A percentile compares a stretch with the other conserved stretches of the same genome.
phyloP scores from a whole-genome alignment of 768 basidiomycete species.

The Mycena metata region DNA sequence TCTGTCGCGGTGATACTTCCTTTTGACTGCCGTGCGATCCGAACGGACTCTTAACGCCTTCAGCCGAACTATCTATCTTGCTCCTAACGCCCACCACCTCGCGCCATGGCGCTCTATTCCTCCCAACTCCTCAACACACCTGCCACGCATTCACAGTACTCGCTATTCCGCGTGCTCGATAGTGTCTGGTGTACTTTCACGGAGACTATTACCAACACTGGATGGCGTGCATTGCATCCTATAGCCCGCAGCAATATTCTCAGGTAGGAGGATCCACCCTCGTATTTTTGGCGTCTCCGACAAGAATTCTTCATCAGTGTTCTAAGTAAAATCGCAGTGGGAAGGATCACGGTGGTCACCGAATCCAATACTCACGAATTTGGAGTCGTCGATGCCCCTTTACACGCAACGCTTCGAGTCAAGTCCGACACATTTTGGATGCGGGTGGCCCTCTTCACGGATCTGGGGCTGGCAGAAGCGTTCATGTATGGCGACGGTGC shows the following conservation, averaged over 20 bases:
- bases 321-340: constrained; percentile 26
- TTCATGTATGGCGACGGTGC: constrained; percentile 38
- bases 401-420: constrained; percentile 26
- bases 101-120: constrained; percentile 26
- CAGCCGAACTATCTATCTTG: background rate
- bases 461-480: constrained; percentile 34
- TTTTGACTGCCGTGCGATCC: background rate
- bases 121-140: constrained; percentile 36
- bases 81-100: background rate
- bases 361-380: constrained; percentile 11
- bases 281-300: background rate
- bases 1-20: background rate
- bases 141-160: constrained; percentile 34
- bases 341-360: constrained; percentile 30
- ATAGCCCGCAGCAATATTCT: constrained; percentile 25
- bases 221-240: constrained; percentile 26
- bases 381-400: constrained; percentile 4
- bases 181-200: constrained; percentile 30
- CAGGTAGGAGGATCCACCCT: constrained; percentile 4
- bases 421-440: constrained; percentile 34
- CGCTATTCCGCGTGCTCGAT: constrained; percentile 31
- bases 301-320: constrained; percentile 8
- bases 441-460: constrained; percentile 36
- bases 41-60: background rate
- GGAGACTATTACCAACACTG: constrained; percentile 22